Base-by-base conservation (phyloP, 1,284 basidiomycete species). In the Limonomyces culmigenus region DNA sequence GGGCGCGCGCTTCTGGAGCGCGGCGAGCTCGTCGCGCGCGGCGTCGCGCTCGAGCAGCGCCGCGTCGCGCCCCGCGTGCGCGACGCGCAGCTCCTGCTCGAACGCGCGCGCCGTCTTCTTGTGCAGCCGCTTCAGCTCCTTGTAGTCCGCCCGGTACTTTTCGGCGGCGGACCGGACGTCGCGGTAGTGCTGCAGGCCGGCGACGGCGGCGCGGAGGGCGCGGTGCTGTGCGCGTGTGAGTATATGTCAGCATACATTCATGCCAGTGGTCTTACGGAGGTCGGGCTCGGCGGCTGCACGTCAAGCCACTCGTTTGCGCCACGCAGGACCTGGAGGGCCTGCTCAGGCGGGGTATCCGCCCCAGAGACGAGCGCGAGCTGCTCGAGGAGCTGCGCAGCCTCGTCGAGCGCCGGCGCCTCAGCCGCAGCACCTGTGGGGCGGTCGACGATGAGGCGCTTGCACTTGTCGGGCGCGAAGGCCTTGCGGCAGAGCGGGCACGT, bases 401-500 rank as follows among this genome's bases (percentile, higher is more conserved):
- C 23, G 8, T 27, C 23, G 8, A 8, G 8, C 8, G 23, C 23
- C 8, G 23, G 23, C 8, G 23, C 23, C 8, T 27, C 23, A 27
- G 23, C 8, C 30, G 35, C 41, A 17, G 32, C 36, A 4, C 44
- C 31, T 4, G 40, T 32, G 29, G 39, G 42, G 16, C 46, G 59
- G 49, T 69, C 71, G 42, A 77, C 65, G 50, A 74, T 65, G 10
- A 79, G 53, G 45, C 65, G 72, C 51, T 73, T 74, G 46, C 68
- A 53, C 39, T 66, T 62, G 36, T 65, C 62, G 14, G 58, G 55
- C 27, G 58, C 47, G 51, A 68, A 79, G 0, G 58, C 38, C 47
- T 69, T 72, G 42, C 75, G 67, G 49, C 75, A 79, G 31, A 79
- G 59, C 6, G 75, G 75, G 41, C 75, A 79, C 34, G 58, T 56